A percentile compares a stretch with the other conserved stretches of the same genome.
phyloP scores from a whole-genome alignment of 2,329 filamentous ascomycete genomes.

The Penicillium sp. region DNA sequence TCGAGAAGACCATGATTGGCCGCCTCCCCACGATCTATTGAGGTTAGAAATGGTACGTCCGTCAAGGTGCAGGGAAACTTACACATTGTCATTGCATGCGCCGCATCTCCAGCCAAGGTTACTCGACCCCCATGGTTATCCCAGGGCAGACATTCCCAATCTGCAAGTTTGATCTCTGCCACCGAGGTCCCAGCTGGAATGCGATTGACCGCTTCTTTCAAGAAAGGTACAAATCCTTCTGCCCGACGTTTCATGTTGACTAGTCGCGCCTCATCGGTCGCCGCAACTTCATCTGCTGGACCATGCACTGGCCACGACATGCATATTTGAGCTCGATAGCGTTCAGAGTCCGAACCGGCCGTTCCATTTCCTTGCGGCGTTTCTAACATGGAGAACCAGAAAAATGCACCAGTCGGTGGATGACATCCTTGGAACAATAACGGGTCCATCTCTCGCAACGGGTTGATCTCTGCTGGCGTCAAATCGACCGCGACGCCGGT shows the following conservation, averaged over 20 bases:
- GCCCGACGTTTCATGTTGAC: slow-evolving; percentile 42
- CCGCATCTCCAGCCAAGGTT: slow-evolving; percentile 33
- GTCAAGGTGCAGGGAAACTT: slow-evolving; percentile 3
- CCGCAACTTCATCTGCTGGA: slow-evolving; percentile 35
- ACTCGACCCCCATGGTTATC: slow-evolving; percentile 30
- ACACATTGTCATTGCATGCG: slow-evolving; percentile 38
- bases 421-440: slow-evolving; percentile 29
- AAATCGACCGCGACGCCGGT: slow-evolving; percentile 31
- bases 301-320: slow-evolving; percentile 49
- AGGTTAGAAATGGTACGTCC: neutral
- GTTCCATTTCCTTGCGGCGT: slow-evolving; percentile 42
- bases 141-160: slow-evolving; percentile 33
- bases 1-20: slow-evolving; percentile 36
- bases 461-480: slow-evolving; percentile 57
- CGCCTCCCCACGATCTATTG: slow-evolving; percentile 32
- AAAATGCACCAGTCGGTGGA: slow-evolving; percentile 22
- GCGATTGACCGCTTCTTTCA: slow-evolving; percentile 22
- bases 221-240: slow-evolving; percentile 22
- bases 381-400: slow-evolving; percentile 43
- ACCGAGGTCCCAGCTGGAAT: slow-evolving; percentile 31
- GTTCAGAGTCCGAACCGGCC: slow-evolving; percentile 30
- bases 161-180: slow-evolving; percentile 28
- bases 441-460: slow-evolving; percentile 57
- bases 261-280: slow-evolving; percentile 34
- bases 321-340: slow-evolving; percentile 48